Percentiles rank a stretch among this genome's conserved stretches.
Conservation (phyloP, 306 rosid genomes). For the Prunus dulcis region DNA sequence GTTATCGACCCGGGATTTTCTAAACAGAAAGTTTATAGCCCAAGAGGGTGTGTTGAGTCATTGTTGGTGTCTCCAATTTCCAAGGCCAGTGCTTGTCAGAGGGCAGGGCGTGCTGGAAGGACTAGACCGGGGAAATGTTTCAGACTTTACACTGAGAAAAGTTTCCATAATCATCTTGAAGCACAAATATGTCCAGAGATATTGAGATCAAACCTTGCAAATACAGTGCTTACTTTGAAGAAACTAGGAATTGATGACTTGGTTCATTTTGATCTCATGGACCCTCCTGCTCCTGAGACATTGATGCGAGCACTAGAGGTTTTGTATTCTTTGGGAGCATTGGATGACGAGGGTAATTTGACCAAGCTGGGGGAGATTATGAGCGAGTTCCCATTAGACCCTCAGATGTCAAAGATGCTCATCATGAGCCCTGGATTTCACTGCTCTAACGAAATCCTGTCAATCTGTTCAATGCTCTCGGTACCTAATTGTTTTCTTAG, state of each 20-base stretch:
- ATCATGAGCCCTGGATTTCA: conserved; percentile 86
- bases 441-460: conserved; percentile 92
- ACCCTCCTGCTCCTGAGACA: conserved; percentile 98
- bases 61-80: conserved; percentile 91
- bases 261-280: conserved; percentile 96
- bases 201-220: conserved; percentile 91
- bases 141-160: conserved; percentile 87
- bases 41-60: conserved; percentile 83
- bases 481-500: conserved; percentile 99
- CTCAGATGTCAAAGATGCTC: conserved; percentile 99
- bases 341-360: conserved; percentile 91
- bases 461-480: conserved; percentile 92
- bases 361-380: conserved; percentile 87
- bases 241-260: conserved; percentile 91
- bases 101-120: conserved; percentile 98
- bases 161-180: conserved; percentile 84
- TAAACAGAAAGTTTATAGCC: conserved; percentile 88
- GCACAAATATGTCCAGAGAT: conserved; percentile 94
- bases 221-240: conserved; percentile 89
- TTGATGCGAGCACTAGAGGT: conserved; percentile 96
- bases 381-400: conserved; percentile 95
- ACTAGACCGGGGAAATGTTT: conserved; percentile 95
- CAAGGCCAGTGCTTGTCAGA: conserved; percentile 93
- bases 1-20: conserved; percentile 94
- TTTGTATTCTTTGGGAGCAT: conserved; percentile 90